Base-by-base conservation (phyloP, 2,329 filamentous ascomycete species). In the Colletotrichum paranaense region DNA sequence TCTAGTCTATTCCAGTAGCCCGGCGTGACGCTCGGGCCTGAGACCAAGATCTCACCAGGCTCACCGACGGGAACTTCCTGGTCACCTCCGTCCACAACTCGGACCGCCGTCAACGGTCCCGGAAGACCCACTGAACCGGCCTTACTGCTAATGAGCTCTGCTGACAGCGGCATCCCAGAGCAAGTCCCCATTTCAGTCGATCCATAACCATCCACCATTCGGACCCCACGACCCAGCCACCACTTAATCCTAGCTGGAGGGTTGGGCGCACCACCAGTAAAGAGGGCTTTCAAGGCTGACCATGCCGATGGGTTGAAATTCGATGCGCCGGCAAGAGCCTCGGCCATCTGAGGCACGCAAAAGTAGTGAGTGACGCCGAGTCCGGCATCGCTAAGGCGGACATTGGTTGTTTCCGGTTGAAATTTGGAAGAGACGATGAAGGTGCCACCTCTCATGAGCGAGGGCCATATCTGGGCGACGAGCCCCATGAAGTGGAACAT, bases 401-500 rank as follows among this genome's bases (percentile, higher is more conserved):
- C 26, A 24, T 73, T 73, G 3, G 71, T 71, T 1, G 57, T 46
- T 16, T 71, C 60, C 7, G 71, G 56, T 28, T 26, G 65, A 60
- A 73, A 73, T 28, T 49, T 70, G 1, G 71, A 60, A 38, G 67
- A 73, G 5, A 73, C 60, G 12, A 71, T 7, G 8, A 70, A 19
- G 1, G 67, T 66, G 19, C 71, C 71, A 19, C 71, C 71, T 26
- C 60, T 60, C 60, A 66, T 71, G 3, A 73, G 12, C 7, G 60
- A 22, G 4, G 71, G 60, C 67, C 60, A 70, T 11, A 71, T 52
- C 49, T 73, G 71, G 16, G 67, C 35, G 24, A 73, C 42, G 35
- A 73, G 71, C 8, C 71, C 71, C 71, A 73, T 73, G 49, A 73
- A 57, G 12, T 73, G 67, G 55, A 73, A 73, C 71, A 73, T 73